Evolutionary conservation across 176 grass and related monocot species (phyloP).

Genomic region (Rhynchospora pubera): DNA sequence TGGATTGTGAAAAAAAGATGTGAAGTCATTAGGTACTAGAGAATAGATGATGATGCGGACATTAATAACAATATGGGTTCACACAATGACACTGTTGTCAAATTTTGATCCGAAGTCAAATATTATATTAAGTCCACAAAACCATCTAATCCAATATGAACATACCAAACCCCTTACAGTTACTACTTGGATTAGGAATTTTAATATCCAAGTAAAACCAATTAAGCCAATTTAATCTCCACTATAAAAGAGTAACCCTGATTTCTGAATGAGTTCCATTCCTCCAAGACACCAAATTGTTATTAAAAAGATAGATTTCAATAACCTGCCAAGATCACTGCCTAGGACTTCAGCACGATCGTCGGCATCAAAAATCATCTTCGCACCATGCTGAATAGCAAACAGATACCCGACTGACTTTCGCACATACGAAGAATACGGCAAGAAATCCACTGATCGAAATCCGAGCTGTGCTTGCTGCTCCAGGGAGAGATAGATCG

Average conservation of each 20-base stretch:
- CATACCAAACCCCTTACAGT: background rate
- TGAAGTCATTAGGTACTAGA: background rate
- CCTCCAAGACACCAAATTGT: background rate
- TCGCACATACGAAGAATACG: constrained; percentile 79
- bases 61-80: background rate
- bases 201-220: background rate
- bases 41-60: background rate
- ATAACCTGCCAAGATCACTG: constrained; percentile 50
- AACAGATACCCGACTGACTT: constrained; percentile 90
- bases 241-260: background rate
- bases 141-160: background rate
- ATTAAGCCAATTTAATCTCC: background rate
- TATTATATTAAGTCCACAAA: background rate
- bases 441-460: constrained; percentile 86
- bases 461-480: constrained; percentile 84
- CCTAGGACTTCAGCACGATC: constrained; percentile 80
- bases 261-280: background rate
- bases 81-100: background rate
- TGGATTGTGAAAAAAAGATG: background rate
- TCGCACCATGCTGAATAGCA: constrained; percentile 90
- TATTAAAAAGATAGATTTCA: background rate
- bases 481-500: constrained; percentile 90
- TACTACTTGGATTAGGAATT: background rate
- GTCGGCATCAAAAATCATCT: constrained; percentile 87
- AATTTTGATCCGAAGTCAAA: background rate